Conservation (phyloP, 306 rosid genomes). For the Glycine tomentella region DNA sequence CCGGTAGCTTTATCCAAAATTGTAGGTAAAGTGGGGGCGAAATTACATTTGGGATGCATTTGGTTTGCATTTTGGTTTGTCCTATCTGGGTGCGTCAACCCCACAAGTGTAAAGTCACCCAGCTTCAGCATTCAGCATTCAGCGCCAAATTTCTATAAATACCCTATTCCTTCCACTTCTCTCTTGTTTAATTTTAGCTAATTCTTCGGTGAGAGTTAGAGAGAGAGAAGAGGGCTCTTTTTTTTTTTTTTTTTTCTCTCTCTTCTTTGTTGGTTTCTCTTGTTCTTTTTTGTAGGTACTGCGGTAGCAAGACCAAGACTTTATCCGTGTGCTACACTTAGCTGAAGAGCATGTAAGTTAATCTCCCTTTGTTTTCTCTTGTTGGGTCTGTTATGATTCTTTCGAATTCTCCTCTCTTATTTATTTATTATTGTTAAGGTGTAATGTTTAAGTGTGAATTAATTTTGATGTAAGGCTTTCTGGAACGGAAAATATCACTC, state of each 20-base stretch:
- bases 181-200: constrained; percentile 35
- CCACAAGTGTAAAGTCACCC: constrained; percentile 48
- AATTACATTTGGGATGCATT: constrained; percentile 41
- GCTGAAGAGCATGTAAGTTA: constrained; percentile 48
- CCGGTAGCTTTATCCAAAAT: constrained; percentile 46
- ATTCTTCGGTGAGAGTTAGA: constrained; percentile 34
- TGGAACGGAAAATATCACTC: neutral
- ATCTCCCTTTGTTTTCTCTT: constrained; percentile 21
- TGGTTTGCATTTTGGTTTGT: constrained; percentile 37
- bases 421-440: neutral
- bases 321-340: constrained; percentile 26
- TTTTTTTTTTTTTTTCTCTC: neutral
- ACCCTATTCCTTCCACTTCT: constrained; percentile 15
- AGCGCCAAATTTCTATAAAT: constrained; percentile 57
- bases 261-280: neutral
- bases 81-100: constrained; percentile 53
- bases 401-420: neutral
- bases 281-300: constrained; percentile 39
- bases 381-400: neutral
- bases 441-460: neutral
- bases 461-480: constrained; percentile 9
- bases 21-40: constrained; percentile 40
- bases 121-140: constrained; percentile 34
- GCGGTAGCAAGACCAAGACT: constrained; percentile 13
- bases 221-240: constrained; percentile 32